A percentile compares a stretch with the other conserved stretches of the same genome.
Conservation (phyloP, 2,329 filamentous ascomycete species). For the Aspergillus fijiensis region DNA sequence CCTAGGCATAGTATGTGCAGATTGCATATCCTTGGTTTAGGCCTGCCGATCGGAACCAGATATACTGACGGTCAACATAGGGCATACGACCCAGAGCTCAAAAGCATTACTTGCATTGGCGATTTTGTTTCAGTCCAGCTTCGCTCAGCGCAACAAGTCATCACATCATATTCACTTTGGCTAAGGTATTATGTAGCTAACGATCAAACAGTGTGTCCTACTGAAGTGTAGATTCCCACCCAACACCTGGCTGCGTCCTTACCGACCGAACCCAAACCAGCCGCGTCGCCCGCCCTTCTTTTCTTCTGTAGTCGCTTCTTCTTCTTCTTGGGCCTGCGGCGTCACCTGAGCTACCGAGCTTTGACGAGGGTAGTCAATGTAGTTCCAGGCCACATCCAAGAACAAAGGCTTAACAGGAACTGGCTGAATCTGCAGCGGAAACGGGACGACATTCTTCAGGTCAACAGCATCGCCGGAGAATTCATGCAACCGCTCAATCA, state of each 20-base stretch:
- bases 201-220: neutral
- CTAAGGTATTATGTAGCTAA: neutral
- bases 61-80: too few species aligned
- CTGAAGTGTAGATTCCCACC: neutral
- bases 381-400: slow-evolving; percentile 96
- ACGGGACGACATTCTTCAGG: slow-evolving; percentile 77
- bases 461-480: slow-evolving; percentile 73
- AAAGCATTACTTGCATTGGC: neutral
- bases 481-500: slow-evolving; percentile 72
- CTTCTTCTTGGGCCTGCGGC: slow-evolving; percentile 26
- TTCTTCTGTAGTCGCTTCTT: slow-evolving; percentile 35
- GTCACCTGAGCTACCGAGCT: slow-evolving; percentile 29
- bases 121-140: neutral
- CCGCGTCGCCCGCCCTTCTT: slow-evolving; percentile 63
- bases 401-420: slow-evolving; percentile 94
- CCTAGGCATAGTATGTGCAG: too few species aligned
- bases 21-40: too few species aligned
- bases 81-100: neutral
- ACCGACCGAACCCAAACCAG: slow-evolving; percentile 70
- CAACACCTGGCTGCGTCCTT: neutral
- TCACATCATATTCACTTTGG: slow-evolving; percentile 5
- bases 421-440: slow-evolving; percentile 77
- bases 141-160: neutral
- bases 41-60: too few species aligned
- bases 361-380: slow-evolving; percentile 83